Conservation (phyloP, 495 filamentous ascomycete species). For the Xylaria grammica region DNA sequence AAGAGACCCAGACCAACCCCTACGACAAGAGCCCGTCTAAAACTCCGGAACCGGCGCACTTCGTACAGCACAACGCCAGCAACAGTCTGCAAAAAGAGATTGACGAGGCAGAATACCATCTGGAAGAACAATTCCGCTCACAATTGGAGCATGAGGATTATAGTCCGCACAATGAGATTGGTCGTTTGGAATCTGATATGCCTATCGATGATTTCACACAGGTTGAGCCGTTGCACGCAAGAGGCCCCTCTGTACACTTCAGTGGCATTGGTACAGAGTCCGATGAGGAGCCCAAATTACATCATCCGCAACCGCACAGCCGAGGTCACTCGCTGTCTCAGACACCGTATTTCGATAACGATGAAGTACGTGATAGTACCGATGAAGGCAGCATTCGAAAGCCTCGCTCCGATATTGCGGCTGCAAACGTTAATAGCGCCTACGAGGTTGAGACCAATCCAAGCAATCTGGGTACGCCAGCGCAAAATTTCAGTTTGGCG, state of each 20-base stretch:
- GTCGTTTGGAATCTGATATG: slow-evolving; percentile 31
- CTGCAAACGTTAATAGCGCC: slow-evolving; percentile 51
- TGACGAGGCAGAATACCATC: slow-evolving; percentile 82
- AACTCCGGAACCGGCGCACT: slow-evolving; percentile 49
- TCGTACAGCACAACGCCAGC: slow-evolving; percentile 47
- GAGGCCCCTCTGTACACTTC: slow-evolving; percentile 50
- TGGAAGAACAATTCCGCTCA: slow-evolving; percentile 73
- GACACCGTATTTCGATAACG: slow-evolving; percentile 54
- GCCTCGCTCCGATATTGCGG: slow-evolving; percentile 34
- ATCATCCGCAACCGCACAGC: slow-evolving; percentile 67
- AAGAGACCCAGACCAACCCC: slow-evolving; percentile 50
- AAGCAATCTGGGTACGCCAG: slow-evolving; percentile 70
- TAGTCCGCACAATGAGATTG: slow-evolving; percentile 57
- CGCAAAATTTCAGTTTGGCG: slow-evolving; percentile 47
- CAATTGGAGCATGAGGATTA: slow-evolving; percentile 72
- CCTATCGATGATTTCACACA: slow-evolving; percentile 26
- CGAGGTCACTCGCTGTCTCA: slow-evolving; percentile 63
- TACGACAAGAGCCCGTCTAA: slow-evolving; percentile 56
- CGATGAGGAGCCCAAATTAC: slow-evolving; percentile 55
- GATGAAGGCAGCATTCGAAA: slow-evolving; percentile 43
- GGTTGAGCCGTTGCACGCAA: slow-evolving; percentile 36
- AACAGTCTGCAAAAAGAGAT: slow-evolving; percentile 80
- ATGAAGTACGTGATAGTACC: slow-evolving; percentile 38
- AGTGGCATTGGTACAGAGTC: slow-evolving; percentile 50
- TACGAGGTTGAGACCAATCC: slow-evolving; percentile 80